Percentiles rank a stretch among this genome's conserved stretches.
These are phyloP conservation scores for Shiraia bambusicola DNA, from an alignment of 2,329 filamentous ascomycete species.

Conservation along the genomic window DNA sequence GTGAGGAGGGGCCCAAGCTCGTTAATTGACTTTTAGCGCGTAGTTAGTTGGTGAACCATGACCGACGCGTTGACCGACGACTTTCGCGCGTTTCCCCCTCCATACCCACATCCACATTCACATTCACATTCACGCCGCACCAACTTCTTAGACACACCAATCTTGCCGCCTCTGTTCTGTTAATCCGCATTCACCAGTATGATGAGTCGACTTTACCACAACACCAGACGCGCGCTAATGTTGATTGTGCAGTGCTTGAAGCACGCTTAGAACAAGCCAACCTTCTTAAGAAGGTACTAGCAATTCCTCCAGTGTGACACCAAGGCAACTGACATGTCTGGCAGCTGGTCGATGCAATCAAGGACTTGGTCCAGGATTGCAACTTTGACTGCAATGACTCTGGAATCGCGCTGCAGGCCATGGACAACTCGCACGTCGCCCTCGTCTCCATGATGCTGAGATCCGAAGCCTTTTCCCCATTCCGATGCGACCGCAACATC, in stretches of 20 bases:
- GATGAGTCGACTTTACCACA: not conserved
- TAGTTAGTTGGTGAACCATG: no score
- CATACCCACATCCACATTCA: slow-evolving; percentile 15
- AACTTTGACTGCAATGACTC: slow-evolving; percentile 99
- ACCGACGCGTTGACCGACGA: slow-evolving; percentile 20
- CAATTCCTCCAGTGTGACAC: not conserved
- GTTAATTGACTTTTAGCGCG: slow-evolving; percentile 24
- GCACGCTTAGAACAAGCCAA: slow-evolving; percentile 93
- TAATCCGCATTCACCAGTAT: slow-evolving; percentile 22
- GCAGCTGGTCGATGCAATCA: slow-evolving; percentile 97
- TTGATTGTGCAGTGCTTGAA: slow-evolving; percentile 71
- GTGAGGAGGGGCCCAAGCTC: slow-evolving; percentile 1
- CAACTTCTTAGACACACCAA: slow-evolving; percentile 8
- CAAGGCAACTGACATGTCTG: slow-evolving; percentile 14
- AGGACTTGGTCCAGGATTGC: slow-evolving; percentile 98
- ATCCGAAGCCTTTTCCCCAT: slow-evolving; percentile 89
- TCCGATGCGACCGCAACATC: slow-evolving; percentile 98
- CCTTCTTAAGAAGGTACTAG: slow-evolving; percentile 84
- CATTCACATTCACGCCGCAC: slow-evolving; percentile 7
- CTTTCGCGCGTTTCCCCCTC: slow-evolving; percentile 23
- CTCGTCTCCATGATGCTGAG: slow-evolving; percentile 99
- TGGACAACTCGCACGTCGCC: slow-evolving; percentile 99
- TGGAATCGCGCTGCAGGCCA: slow-evolving; percentile 95
- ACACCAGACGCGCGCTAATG: slow-evolving; percentile 19
- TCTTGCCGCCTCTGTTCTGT: slow-evolving; percentile 3